These are phyloP conservation scores for Monosporascus sp. DNA, from an alignment of 2,329 filamentous ascomycete species.

Conservation along the genomic window DNA sequence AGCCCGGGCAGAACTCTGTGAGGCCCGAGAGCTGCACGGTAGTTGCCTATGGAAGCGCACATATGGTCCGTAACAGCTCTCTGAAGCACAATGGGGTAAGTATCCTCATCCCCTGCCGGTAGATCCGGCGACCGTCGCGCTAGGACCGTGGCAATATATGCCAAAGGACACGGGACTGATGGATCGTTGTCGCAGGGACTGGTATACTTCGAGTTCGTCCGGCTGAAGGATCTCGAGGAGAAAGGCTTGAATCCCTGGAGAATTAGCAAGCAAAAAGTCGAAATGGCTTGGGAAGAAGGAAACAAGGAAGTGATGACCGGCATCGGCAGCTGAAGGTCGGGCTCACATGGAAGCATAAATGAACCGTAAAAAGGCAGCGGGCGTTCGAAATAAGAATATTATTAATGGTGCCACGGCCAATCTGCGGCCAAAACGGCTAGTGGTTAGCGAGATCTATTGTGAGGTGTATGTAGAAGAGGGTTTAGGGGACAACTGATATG, in stretches of 20 bases:
- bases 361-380: too few species aligned
- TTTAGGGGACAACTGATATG: too few species aligned
- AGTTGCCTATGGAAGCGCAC: constrained; percentile 15
- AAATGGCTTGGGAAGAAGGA: constrained; percentile 20
- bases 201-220: constrained; percentile 18
- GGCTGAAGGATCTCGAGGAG: constrained; percentile 19
- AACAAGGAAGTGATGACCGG: constrained; percentile 14
- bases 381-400: too few species aligned
- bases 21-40: constrained; percentile 18
- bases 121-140: background rate
- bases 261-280: constrained; percentile 19
- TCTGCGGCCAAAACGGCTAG: too few species aligned
- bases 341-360: too few species aligned
- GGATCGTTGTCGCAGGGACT: background rate
- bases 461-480: too few species aligned
- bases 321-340: too few species aligned
- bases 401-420: too few species aligned
- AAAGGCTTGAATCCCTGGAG: constrained; percentile 27
- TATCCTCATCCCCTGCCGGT: background rate
- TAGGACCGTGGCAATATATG: constrained; percentile 16
- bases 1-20: constrained; percentile 9
- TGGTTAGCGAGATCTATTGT: too few species aligned
- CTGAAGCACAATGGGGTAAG: constrained; percentile 27
- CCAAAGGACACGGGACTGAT: background rate
- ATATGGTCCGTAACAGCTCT: constrained; percentile 16